A percentile compares a stretch with the other conserved stretches of the same genome.
Evolutionary conservation across 495 filamentous ascomycete genomes (phyloP).

Genomic region (Talaromyces stipitatus): DNA sequence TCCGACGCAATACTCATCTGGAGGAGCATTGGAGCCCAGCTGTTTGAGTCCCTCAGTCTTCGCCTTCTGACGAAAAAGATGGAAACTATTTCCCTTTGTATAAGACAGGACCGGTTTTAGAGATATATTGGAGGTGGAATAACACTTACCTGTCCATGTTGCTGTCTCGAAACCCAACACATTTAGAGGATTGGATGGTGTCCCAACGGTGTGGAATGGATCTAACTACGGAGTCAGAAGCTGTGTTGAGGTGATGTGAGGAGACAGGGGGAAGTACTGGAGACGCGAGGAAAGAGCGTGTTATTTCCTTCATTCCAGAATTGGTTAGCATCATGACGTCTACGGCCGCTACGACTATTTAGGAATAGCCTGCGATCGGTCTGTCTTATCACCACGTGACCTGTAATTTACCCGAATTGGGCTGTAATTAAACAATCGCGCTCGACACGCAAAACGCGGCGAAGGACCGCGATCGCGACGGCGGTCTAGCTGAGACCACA

Average conservation of each 20-base stretch:
- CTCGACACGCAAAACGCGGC: constrained; percentile 2
- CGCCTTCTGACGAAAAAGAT: neutral
- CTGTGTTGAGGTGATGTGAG: too few relatives aligned
- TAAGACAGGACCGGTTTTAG: neutral
- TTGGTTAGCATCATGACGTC: neutral
- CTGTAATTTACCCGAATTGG: constrained; percentile 1
- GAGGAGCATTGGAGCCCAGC: neutral
- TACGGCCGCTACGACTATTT: neutral
- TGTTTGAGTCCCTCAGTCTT: neutral
- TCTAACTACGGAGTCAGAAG: too few relatives aligned
- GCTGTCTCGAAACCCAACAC: neutral
- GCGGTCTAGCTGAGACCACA: neutral
- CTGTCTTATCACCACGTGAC: neutral
- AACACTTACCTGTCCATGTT: neutral
- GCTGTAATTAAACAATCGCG: constrained; percentile 5
- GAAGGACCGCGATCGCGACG: neutral
- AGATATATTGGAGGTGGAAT: neutral
- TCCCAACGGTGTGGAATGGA: neutral
- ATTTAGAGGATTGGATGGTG: neutral
- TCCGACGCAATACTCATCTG: neutral
- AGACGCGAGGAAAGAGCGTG: neutral
- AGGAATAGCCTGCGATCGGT: neutral
- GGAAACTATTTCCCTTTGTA: neutral
- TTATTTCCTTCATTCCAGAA: neutral
- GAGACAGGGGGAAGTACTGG: neutral